These are phyloP conservation scores for Verticillium dahliae DNA, from an alignment of 2,329 filamentous ascomycete genomes.

Conservation along the genomic window DNA sequence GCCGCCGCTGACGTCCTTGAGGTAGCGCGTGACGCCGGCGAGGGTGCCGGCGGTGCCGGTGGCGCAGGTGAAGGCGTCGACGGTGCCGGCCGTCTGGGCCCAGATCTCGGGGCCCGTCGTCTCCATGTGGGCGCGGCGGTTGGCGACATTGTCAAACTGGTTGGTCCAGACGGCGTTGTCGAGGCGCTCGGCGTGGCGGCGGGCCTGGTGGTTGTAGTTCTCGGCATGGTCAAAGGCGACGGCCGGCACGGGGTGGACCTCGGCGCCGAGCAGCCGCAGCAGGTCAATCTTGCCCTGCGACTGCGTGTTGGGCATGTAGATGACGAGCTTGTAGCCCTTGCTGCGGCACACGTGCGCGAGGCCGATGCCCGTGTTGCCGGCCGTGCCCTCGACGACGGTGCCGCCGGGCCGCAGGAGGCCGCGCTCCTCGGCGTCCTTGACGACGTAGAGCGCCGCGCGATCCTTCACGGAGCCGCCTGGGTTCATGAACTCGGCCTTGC, in stretches of 20 bases:
- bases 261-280: constrained; percentile 80
- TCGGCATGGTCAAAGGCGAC: constrained; percentile 91
- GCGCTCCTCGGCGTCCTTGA: constrained; percentile 85
- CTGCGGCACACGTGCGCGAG: constrained; percentile 93
- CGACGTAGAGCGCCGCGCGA: constrained; percentile 87
- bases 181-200: constrained; percentile 76
- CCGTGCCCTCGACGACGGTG: constrained; percentile 94
- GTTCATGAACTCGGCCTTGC: constrained; percentile 98
- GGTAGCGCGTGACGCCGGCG: constrained; percentile 78
- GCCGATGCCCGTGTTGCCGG: constrained; percentile 96
- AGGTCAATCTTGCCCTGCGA: constrained; percentile 97
- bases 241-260: constrained; percentile 92
- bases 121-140: constrained; percentile 89
- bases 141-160: constrained; percentile 96
- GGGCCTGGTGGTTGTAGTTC: constrained; percentile 98
- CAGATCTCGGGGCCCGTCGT: constrained; percentile 98
- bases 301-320: constrained; percentile 99
- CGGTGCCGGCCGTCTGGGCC: constrained; percentile 76
- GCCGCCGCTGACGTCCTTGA: constrained; percentile 77
- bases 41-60: constrained; percentile 91
- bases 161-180: constrained; percentile 97
- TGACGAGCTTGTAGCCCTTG: constrained; percentile 88
- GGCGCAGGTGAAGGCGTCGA: constrained; percentile 93
- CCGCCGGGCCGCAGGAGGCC: constrained; percentile 79
- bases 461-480: constrained; percentile 95